Evolutionary conservation across 352 stramenopile species (phyloP).

Genomic region (Thraustochytrium striatum): DNA sequence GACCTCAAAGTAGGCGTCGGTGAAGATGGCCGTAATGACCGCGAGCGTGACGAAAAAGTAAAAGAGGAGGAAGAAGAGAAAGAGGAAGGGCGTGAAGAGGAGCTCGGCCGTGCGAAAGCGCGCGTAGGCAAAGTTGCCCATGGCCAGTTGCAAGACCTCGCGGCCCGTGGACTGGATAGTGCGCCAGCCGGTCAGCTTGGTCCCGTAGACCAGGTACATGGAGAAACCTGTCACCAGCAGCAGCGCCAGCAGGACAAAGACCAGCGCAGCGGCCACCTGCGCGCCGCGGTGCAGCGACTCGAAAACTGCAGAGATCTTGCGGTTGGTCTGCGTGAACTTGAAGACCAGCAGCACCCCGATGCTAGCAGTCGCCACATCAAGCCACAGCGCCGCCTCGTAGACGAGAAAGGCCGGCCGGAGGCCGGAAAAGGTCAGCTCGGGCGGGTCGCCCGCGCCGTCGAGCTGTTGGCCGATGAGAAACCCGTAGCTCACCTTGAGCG

Average conservation of each 20-base stretch:
- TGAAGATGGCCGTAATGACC: conserved; percentile 6
- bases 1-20: conserved; percentile 24
- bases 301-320: neutral
- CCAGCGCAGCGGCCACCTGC: neutral
- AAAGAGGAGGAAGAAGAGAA: neutral
- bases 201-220: neutral
- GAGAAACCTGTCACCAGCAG: neutral
- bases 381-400: conserved; percentile 3
- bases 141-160: neutral
- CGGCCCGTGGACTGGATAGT: neutral
- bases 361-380: neutral
- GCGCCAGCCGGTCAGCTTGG: neutral
- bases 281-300: neutral
- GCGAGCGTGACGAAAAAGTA: neutral
- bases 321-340: conserved; percentile 3
- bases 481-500: neutral
- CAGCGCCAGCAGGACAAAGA: neutral
- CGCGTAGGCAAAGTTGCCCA: neutral
- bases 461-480: neutral
- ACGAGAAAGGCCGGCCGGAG: neutral
- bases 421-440: neutral
- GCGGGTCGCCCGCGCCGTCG: neutral
- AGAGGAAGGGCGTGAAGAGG: conserved; percentile 11
- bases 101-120: neutral
- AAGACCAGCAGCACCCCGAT: neutral